These are phyloP conservation scores for Alternaria atra DNA, from an alignment of 2,329 filamentous ascomycete genomes.

Conservation along the genomic window DNA sequence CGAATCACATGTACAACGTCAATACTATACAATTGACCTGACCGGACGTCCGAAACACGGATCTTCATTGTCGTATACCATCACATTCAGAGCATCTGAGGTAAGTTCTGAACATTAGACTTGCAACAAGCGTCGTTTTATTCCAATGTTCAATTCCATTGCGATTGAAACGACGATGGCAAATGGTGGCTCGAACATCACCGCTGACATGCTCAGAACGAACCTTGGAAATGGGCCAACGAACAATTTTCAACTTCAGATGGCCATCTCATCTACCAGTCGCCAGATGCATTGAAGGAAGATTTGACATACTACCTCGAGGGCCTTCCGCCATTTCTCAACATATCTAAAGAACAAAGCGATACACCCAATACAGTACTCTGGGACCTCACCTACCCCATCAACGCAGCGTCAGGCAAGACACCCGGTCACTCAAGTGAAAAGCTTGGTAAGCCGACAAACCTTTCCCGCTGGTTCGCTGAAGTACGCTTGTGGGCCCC, in stretches of 20 bases:
- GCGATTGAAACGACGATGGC: too few species aligned
- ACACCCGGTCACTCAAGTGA: conserved; percentile 66
- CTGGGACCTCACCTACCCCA: conserved; percentile 70
- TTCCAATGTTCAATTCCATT: neutral
- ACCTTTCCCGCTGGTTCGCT: conserved; percentile 78
- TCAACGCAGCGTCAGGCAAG: conserved; percentile 65
- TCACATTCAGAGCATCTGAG: conserved; percentile 69
- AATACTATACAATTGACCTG: conserved; percentile 66
- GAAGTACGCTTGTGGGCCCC: conserved; percentile 80
- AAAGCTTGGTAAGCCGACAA: conserved; percentile 70
- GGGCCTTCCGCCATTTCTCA: conserved; percentile 65
- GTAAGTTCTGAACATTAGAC: neutral
- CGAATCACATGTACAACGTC: conserved; percentile 34
- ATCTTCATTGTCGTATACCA: conserved; percentile 69
- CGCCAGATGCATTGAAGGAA: conserved; percentile 43
- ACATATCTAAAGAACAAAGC: conserved; percentile 63
- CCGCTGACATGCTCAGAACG: conserved; percentile 35
- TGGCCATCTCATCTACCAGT: conserved; percentile 67
- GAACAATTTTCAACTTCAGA: conserved; percentile 71
- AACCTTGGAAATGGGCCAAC: conserved; percentile 75
- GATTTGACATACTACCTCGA: conserved; percentile 66
- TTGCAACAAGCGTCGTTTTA: neutral
- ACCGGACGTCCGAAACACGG: conserved; percentile 55
- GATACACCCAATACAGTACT: conserved; percentile 74
- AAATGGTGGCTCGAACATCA: neutral